Base-by-base conservation (phyloP, 129 eudicot species). In the Saposhnikovia divaricata region DNA sequence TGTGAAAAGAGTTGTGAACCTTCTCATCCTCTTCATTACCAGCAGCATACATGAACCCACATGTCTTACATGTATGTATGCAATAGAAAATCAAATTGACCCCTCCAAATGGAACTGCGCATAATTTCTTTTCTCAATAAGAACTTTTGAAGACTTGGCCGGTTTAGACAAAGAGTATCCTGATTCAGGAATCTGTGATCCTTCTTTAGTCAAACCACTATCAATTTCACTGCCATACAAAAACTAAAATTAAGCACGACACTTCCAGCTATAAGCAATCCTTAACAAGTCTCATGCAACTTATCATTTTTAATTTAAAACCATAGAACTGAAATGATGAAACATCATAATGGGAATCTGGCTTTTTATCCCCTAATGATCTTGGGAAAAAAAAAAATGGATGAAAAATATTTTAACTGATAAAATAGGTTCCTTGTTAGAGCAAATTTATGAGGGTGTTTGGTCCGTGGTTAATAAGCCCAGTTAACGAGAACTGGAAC, bases 91-190 rank as follows among this genome's bases (percentile, higher is more conserved):
- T 93, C 89, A 81, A 96, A 89, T 46, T 93, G 96, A 73, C 96
- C 98, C 84, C 69, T 91, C 94, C 83, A 93, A 72, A 84, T 91
- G 93, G 48, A 89, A 87, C 79, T 93, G 98, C 15, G 88, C 93
- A 84, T 91, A 91, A 72, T 80, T 93, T 73, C 91, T 91, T 69
- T 93, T 93, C 89, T 89, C 91, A 83, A 87, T 86, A 48, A 87
- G 44, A 76, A 83, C 85, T 66, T 84, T 87, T 37, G 77, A 53
- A 6, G 82, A 74, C 19, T 78, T 68, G 3, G 27, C 75, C 8
- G 9, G n/a, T 55, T 59, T 76, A 31, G 81, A 50, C 38, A 42
- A 39, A 47, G 57, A 72, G 28, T 81, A 27, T 40, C 8, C 37
- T 34, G 16, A 53, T 13, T 79, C 59, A 46, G 61, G 34, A 45